phyloP scores from a whole-genome alignment of 2,329 filamentous ascomycete genomes.

The Exophiala spinifera region DNA sequence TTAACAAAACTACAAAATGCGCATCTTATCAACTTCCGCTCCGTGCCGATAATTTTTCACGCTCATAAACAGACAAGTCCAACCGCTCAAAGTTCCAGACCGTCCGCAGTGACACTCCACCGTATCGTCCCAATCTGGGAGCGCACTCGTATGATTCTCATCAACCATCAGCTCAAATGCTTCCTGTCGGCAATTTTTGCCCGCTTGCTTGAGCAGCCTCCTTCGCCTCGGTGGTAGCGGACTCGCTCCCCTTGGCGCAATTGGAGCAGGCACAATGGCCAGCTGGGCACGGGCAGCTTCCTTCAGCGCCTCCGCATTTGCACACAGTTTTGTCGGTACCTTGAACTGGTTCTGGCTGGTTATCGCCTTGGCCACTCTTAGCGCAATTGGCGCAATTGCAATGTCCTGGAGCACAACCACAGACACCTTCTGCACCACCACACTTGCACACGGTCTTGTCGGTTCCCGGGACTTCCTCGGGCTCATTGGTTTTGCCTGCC shows the following conservation, averaged over 20 bases:
- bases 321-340: constrained; percentile 41
- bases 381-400: constrained; percentile 40
- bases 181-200: constrained; percentile 26
- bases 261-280: constrained; percentile 39
- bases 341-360: constrained; percentile 36
- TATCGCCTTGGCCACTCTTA: constrained; percentile 52
- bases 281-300: constrained; percentile 37
- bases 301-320: constrained; percentile 37
- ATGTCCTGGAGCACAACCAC: constrained; percentile 36
- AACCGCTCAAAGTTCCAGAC: too few species aligned
- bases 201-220: constrained; percentile 29
- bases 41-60: too few species aligned
- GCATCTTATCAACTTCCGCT: too few species aligned
- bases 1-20: too few species aligned
- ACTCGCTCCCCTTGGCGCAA: constrained; percentile 32
- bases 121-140: too few species aligned
- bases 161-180: constrained; percentile 7
- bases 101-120: too few species aligned
- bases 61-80: too few species aligned
- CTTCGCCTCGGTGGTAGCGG: constrained; percentile 26
- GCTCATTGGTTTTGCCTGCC: constrained; percentile 48
- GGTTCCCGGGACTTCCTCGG: constrained; percentile 37
- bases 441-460: constrained; percentile 44
- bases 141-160: too few species aligned
- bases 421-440: constrained; percentile 37